phyloP scores from a whole-genome alignment of 2,329 filamentous ascomycete species.

The Colletotrichum coccodes region DNA sequence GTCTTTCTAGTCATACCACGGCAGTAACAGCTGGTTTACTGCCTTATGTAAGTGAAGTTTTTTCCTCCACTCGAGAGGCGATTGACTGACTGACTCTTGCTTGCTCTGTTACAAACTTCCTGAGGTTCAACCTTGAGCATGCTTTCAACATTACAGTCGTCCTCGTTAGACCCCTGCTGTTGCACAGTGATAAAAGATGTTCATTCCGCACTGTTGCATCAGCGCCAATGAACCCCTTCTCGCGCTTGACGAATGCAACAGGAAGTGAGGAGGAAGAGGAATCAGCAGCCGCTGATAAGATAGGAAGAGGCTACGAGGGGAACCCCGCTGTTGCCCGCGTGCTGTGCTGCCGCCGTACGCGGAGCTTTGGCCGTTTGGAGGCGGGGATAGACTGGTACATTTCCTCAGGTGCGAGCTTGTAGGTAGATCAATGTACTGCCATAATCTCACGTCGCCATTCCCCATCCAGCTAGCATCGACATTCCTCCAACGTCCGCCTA shows the following conservation, averaged over 20 bases:
- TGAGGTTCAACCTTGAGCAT: not conserved
- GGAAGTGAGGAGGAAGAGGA: not conserved
- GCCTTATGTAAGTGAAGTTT: not conserved
- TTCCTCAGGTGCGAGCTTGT: accelerated
- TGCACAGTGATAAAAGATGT: not conserved
- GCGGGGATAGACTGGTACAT: not conserved
- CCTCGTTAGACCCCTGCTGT: not conserved
- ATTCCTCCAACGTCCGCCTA: constrained; percentile 2
- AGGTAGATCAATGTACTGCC: not conserved
- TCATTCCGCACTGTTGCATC: constrained; percentile 27
- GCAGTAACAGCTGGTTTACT: not conserved
- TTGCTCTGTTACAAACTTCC: not conserved
- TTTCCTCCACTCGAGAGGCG: not conserved
- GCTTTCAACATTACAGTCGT: not conserved
- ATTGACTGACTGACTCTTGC: constrained; percentile 1
- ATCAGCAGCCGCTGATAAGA: not conserved
- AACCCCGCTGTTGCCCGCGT: constrained; percentile 12
- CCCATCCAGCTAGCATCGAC: constrained; percentile 16
- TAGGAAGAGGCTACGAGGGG: too few relatives aligned
- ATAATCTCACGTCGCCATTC: not conserved
- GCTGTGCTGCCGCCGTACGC: not conserved
- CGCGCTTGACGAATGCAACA: constrained; percentile 21
- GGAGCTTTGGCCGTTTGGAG: not conserved
- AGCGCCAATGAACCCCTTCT: not conserved
- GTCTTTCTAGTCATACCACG: not conserved